Percentiles rank a stretch among this genome's conserved stretches.
Evolutionary conservation across 2,329 filamentous ascomycete genomes (phyloP).

Genomic region (Hypomyces rosellus): DNA sequence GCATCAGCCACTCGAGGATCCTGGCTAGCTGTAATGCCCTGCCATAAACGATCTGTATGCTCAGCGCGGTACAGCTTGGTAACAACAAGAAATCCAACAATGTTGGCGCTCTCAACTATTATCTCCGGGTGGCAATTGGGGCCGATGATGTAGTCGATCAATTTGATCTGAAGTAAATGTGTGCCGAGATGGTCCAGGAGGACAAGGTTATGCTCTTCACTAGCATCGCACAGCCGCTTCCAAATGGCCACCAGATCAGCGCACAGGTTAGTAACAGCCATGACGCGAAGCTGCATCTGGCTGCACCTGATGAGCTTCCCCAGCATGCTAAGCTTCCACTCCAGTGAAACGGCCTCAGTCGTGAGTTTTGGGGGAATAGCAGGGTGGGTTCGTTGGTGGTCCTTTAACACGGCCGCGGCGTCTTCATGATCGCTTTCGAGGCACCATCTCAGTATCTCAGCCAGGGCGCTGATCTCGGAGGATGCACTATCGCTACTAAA

Average conservation of each 20-base stretch:
- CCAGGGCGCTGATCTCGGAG: slow-evolving; percentile 33
- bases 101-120: slow-evolving; percentile 72
- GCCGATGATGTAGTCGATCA: slow-evolving; percentile 83
- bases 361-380: slow-evolving; percentile 32
- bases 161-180: slow-evolving; percentile 61
- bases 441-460: slow-evolving; percentile 37
- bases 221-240: slow-evolving; percentile 46
- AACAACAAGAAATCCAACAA: slow-evolving; percentile 80
- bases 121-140: slow-evolving; percentile 90
- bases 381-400: slow-evolving; percentile 26
- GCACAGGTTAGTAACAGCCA: slow-evolving; percentile 70
- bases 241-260: slow-evolving; percentile 62
- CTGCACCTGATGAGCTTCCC: slow-evolving; percentile 72
- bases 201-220: slow-evolving; percentile 31
- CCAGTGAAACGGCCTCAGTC: slow-evolving; percentile 46
- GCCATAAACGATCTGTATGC: slow-evolving; percentile 79
- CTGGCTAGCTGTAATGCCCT: slow-evolving; percentile 71
- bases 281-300: slow-evolving; percentile 84
- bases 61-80: slow-evolving; percentile 64
- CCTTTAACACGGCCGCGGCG: slow-evolving; percentile 24
- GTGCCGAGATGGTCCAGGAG: slow-evolving; percentile 62
- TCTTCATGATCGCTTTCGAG: slow-evolving; percentile 32
- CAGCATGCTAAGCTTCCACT: slow-evolving; percentile 65
- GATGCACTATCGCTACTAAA: slow-evolving; percentile 41
- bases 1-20: slow-evolving; percentile 81